These are phyloP conservation scores for Porcisia hertigi DNA, from an alignment of 208 protist genomes.

Conservation along the genomic window DNA sequence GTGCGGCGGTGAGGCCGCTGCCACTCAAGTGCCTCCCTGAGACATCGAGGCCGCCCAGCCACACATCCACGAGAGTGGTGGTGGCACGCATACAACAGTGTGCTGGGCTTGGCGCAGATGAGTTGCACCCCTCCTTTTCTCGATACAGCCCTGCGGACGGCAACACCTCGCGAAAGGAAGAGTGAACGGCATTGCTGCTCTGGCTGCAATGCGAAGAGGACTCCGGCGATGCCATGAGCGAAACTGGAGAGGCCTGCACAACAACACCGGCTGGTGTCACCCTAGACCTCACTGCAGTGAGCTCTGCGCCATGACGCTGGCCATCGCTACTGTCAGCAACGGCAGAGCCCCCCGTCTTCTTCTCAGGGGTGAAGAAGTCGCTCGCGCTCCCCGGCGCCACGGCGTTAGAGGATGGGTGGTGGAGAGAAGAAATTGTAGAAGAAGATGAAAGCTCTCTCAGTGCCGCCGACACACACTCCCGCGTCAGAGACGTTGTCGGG, in stretches of 20 bases:
- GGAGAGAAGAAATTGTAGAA: slow-evolving; percentile 4
- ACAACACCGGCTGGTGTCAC: not conserved
- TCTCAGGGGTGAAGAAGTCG: slow-evolving; percentile 24
- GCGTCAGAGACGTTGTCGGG: slow-evolving; percentile 14
- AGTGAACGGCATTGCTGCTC: slow-evolving; percentile 5
- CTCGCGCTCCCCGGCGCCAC: slow-evolving; percentile 11
- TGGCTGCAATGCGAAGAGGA: slow-evolving; percentile 5
- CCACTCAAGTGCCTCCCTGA: not conserved
- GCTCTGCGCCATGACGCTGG: not conserved
- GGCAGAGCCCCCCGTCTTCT: slow-evolving; percentile 19
- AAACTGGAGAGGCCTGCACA: not conserved
- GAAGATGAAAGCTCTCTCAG: slow-evolving; percentile 8
- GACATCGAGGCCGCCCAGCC: slow-evolving; percentile 4
- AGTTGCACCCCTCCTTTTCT: not conserved
- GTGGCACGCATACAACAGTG: not conserved
- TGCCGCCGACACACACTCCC: slow-evolving; percentile 8
- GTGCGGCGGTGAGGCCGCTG: not conserved
- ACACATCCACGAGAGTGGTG: slow-evolving; percentile 2
- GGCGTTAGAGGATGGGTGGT: slow-evolving; percentile 16
- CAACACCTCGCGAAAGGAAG: slow-evolving; percentile 7
- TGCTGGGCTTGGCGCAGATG: not conserved
- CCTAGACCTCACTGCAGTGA: not conserved
- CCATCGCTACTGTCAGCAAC: not conserved
- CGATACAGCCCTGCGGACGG: slow-evolving; percentile 1
- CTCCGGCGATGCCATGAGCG: slow-evolving; percentile 4